These are phyloP conservation scores for Fusarium nanum DNA, from an alignment of 2,329 filamentous ascomycete species.

Conservation along the genomic window DNA sequence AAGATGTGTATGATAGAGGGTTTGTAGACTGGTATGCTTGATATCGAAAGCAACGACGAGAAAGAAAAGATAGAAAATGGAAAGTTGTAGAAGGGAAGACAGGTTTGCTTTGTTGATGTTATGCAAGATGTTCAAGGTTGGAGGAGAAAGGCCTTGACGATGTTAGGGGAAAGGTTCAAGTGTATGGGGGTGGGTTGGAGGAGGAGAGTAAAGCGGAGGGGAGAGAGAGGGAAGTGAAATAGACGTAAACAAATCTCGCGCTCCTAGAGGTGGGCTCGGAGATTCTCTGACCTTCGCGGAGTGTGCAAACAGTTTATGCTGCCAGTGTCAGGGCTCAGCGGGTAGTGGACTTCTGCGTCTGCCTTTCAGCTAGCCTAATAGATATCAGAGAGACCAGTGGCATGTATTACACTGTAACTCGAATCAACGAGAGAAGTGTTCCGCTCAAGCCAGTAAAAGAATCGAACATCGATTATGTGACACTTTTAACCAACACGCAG, in stretches of 20 bases:
- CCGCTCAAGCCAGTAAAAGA: too few species aligned
- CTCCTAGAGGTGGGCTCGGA: not conserved
- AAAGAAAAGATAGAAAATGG: not conserved
- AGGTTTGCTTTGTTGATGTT: not conserved
- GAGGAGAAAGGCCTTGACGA: not conserved
- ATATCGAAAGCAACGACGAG: not conserved
- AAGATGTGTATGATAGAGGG: not conserved
- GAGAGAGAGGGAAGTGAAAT: not conserved
- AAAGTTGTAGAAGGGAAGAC: not conserved
- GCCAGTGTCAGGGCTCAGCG: slow-evolving; percentile 6
- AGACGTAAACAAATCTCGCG: not conserved
- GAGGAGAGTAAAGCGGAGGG: not conserved
- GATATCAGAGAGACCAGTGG: not conserved
- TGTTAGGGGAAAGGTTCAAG: not conserved
- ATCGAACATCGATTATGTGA: not conserved
- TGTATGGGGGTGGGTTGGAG: not conserved
- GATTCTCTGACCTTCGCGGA: not conserved
- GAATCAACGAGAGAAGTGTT: too few species aligned
- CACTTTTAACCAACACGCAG: not conserved
- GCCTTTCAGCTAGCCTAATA: not conserved
- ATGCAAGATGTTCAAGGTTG: not conserved
- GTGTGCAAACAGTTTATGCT: not conserved
- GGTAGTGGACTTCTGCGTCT: not conserved
- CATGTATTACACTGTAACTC: not conserved
- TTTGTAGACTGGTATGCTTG: not conserved